Conservation (phyloP, 306 rosid genomes). For the Aeschynomene evenia region DNA sequence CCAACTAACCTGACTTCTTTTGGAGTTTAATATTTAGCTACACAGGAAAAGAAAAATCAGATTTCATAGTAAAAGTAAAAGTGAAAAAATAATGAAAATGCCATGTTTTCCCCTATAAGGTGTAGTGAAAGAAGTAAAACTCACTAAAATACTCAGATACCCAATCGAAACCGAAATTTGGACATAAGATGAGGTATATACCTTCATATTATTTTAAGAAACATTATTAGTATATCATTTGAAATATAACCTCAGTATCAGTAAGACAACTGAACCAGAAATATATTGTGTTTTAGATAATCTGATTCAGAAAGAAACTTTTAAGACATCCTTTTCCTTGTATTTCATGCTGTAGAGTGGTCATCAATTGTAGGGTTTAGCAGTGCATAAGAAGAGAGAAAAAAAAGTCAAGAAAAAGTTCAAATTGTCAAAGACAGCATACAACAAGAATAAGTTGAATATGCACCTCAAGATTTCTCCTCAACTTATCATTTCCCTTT, state of each 20-base stretch:
- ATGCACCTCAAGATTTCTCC: constrained; percentile 79
- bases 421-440: constrained; percentile 10
- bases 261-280: neutral
- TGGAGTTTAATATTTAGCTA: constrained; percentile 6
- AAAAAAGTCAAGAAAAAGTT: neutral
- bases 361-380: neutral
- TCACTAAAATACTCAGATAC: neutral
- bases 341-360: constrained; percentile 4
- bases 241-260: neutral
- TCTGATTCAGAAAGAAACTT: constrained; percentile 10
- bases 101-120: neutral
- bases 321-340: neutral
- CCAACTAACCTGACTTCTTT: neutral
- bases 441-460: constrained; percentile 31
- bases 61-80: constrained; percentile 11
- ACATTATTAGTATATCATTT: neutral
- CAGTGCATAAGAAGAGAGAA: neutral
- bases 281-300: constrained; percentile 5
- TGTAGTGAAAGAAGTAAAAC: constrained; percentile 10
- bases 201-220: neutral
- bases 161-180: neutral
- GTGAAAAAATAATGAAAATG: neutral
- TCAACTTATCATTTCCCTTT: constrained; percentile 68
- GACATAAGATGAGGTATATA: constrained; percentile 8
- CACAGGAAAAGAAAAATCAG: constrained; percentile 1